Evolutionary conservation across 768 basidiomycete species (phyloP), one percentile per base, ranked within the genome.

Genomic region (Termitomyces sp.): DNA sequence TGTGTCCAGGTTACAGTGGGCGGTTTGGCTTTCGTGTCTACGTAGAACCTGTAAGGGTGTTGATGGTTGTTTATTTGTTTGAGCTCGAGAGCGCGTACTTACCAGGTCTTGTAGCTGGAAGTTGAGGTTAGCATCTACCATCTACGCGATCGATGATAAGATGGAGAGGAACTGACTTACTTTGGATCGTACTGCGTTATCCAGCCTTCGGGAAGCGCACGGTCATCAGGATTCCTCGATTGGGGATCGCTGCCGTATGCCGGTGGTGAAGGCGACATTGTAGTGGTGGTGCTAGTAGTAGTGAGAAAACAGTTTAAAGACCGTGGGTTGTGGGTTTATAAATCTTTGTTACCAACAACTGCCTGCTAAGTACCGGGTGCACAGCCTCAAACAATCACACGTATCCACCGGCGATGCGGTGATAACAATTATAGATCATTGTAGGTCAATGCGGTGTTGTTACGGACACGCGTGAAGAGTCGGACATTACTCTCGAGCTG

Each of bases 1-100:
- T 90, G 89, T 0, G 71, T 75, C 89, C 89, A 91, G 14, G 77
- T 79, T 38, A 86, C 82, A 19, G 78, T 76, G 0, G 87, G 85
- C 4, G 89, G 88, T 17, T 75, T 70, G 45, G 79, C 77, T 26
- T 63, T 68, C 0, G 86, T 87, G 62, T 91, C 83, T 45, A 91
- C 86, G 60, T 91, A 91, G 75, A 82, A 91, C 89, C 89, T 91
- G 9, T 33, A 8, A 33, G 6, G 8, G 9, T 9, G 9, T 33
- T 33, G 2, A 9, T 8, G 9, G 9, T 33, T 30, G 30, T 5
- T 30, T 4, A 30, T 30, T 30, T 30, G 7, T 30, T 5, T 4
- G 7, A 7, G 7, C 30, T 30, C 30, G 30, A 5, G 30, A 4
- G 7, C 4, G 30, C 30, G 5, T 5, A 4, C 30, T 49, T 59